phyloP scores from a whole-genome alignment of 2,329 filamentous ascomycete species.

The Cercospora berteroae region DNA sequence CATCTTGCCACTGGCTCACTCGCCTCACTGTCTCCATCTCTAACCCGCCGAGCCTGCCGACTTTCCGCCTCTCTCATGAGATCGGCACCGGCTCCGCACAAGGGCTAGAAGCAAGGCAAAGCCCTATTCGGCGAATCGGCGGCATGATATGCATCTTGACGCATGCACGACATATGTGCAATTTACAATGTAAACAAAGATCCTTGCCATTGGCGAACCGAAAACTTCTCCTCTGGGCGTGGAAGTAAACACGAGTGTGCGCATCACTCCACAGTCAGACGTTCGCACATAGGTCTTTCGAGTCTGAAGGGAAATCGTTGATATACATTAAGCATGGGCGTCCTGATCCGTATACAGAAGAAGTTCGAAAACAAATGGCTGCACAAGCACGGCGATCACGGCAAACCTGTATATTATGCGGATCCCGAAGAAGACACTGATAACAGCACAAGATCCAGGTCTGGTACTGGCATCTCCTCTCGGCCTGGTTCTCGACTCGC shows the following conservation, averaged over 20 bases:
- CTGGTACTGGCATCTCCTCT: neutral
- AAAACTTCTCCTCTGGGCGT: neutral
- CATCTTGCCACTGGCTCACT: neutral
- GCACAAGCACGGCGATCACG: slow-evolving; percentile 11
- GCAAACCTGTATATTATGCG: slow-evolving; percentile 10
- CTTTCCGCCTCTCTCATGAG: neutral
- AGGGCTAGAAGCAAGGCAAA: slow-evolving; percentile 1
- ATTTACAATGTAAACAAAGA: slow-evolving; percentile 8
- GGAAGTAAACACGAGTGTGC: neutral
- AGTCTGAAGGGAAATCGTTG: neutral
- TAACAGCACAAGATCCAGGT: neutral
- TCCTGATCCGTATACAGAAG: slow-evolving; percentile 13
- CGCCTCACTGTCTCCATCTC: slow-evolving; percentile 4
- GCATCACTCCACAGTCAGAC: slow-evolving; percentile 1
- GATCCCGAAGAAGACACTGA: slow-evolving; percentile 3
- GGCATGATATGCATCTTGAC: slow-evolving; percentile 5
- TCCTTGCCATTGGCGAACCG: neutral
- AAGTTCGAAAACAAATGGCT: slow-evolving; percentile 10
- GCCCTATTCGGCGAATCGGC: slow-evolving; percentile 1
- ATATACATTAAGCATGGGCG: slow-evolving; percentile 5
- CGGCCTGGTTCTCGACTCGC: slow-evolving; percentile 6
- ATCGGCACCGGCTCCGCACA: neutral
- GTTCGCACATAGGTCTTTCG: neutral
- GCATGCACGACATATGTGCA: slow-evolving; percentile 7
- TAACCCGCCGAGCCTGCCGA: neutral